Conservation (phyloP, 306 rosid genomes). For the Acacia melanoxylon region DNA sequence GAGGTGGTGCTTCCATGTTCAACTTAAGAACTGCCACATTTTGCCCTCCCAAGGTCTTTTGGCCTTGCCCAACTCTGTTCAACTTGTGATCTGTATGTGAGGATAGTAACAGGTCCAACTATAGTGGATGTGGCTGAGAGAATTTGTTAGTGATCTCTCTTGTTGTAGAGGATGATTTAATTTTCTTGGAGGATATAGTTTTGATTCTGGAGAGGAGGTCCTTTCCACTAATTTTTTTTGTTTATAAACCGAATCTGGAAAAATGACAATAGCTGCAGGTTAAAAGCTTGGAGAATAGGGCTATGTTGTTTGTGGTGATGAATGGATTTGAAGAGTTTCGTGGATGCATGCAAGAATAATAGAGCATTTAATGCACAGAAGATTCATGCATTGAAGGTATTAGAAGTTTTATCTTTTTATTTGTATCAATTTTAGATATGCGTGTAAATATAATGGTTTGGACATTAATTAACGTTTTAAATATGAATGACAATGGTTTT, state of each 20-base stretch:
- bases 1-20: neutral
- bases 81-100: neutral
- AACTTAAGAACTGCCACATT: neutral
- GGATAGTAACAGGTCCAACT: neutral
- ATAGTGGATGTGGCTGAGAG: neutral
- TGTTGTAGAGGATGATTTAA: neutral
- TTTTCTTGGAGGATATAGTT: neutral
- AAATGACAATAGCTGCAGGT: neutral
- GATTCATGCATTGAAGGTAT: neutral
- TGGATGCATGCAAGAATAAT: neutral
- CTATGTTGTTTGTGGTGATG: neutral
- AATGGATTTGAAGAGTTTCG: neutral
- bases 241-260: neutral
- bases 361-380: neutral
- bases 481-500: too few relatives aligned
- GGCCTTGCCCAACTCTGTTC: neutral
- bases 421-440: too few relatives aligned
- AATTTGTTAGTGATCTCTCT: neutral
- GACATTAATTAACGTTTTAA: too few relatives aligned
- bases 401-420: too few relatives aligned
- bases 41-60: neutral
- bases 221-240: neutral
- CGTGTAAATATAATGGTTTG: too few relatives aligned
- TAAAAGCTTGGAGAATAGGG: neutral
- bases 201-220: neutral